These are phyloP conservation scores for Diplotaxis tenuifolia DNA, from an alignment of 345 rosid species.

Conservation along the genomic window DNA sequence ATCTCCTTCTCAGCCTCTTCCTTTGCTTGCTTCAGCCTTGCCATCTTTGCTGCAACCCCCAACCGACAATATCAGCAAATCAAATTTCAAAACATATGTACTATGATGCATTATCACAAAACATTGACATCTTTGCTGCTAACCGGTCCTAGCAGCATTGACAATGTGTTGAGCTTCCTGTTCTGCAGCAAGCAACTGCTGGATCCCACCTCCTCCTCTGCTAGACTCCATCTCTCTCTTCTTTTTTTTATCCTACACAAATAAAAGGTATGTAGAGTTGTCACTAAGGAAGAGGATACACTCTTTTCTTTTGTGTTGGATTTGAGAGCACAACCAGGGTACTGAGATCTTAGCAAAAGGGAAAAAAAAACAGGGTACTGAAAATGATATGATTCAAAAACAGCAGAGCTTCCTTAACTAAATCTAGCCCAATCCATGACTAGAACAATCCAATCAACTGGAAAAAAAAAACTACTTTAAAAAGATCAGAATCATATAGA, in stretches of 20 bases:
- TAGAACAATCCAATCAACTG: neutral
- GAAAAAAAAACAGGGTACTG: no score
- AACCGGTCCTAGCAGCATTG: slow-evolving; percentile 66
- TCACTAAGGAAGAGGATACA: no score
- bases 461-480: no score
- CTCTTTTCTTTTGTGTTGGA: no score
- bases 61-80: neutral
- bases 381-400: neutral
- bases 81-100: neutral
- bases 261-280: no score
- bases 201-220: slow-evolving; percentile 84
- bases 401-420: neutral
- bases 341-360: no score
- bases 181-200: slow-evolving; percentile 87
- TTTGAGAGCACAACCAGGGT: neutral
- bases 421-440: neutral
- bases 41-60: slow-evolving; percentile 58
- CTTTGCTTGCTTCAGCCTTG: slow-evolving; percentile 87
- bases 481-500: neutral
- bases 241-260: slow-evolving; percentile 29
- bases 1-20: slow-evolving; percentile 91
- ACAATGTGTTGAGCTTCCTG: slow-evolving; percentile 91
- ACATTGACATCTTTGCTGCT: no score
- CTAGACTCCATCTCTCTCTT: slow-evolving; percentile 50
- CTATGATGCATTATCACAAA: no score